Evolutionary conservation across 2,329 filamentous ascomycete genomes (phyloP).

Genomic region (Dryadomyces quercivorus): DNA sequence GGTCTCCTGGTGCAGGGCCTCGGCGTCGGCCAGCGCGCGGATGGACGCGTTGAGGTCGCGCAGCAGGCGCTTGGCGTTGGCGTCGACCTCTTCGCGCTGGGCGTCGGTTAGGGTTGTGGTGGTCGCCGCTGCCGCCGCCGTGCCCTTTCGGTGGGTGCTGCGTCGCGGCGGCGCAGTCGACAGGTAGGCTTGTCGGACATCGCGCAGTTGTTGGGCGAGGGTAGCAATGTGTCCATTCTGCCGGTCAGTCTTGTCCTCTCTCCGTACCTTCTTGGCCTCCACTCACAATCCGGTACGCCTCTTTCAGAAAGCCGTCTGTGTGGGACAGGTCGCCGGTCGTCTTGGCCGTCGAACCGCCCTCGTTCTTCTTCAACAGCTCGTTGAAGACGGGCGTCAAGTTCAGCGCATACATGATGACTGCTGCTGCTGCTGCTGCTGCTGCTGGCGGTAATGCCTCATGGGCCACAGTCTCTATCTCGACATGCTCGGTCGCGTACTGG

Average conservation of each 20-base stretch:
- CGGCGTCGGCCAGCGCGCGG: conserved; percentile 65
- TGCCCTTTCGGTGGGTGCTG: conserved; percentile 28
- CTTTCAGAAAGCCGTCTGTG: conserved; percentile 81
- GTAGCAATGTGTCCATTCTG: conserved; percentile 78
- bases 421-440: not conserved
- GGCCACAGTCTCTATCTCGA: not conserved
- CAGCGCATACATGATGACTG: conserved; percentile 18
- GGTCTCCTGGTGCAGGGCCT: conserved; percentile 69
- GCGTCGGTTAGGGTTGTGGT: conserved; percentile 57
- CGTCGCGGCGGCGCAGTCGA: conserved; percentile 60
- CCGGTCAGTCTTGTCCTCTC: not conserved
- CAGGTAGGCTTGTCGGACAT: conserved; percentile 82
- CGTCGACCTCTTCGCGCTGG: conserved; percentile 78
- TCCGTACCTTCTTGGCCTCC: not conserved
- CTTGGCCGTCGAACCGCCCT: conserved; percentile 7
- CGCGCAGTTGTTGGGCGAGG: conserved; percentile 66
- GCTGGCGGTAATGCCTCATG: not conserved
- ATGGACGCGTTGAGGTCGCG: conserved; percentile 78
- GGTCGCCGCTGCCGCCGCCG: conserved; percentile 29
- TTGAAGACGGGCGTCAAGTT: conserved; percentile 61
- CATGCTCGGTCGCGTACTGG: not conserved
- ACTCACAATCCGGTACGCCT: conserved; percentile 82
- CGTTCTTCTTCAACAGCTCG: conserved; percentile 42
- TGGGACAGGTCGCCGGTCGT: conserved; percentile 32
- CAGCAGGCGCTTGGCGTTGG: conserved; percentile 73